Evolutionary conservation across 78 protist species (phyloP), one percentile per base, ranked within the genome.

Genomic region (Dictyostelium capitatum): DNA sequence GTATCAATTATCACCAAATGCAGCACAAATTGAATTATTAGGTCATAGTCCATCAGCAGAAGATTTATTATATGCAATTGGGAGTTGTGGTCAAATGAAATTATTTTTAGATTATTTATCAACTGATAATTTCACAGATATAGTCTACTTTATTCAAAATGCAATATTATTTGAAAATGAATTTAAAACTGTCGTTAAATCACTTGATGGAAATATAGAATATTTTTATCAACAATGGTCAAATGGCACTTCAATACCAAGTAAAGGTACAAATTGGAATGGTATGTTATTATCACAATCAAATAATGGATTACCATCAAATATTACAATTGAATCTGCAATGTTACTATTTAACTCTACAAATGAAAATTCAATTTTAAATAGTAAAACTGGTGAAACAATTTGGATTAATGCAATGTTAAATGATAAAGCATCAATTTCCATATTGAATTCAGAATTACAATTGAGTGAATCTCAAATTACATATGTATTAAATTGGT

Each of bases 191-290:
- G 5, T 75, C 9, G 23, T 50, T 10, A 75, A 75, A 73, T 46
- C 79, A n/a, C 25, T 73, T 0, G 0, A 9, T 19, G 70, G 25
- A 6, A 1, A 20, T 28, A 20, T 15, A 23, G 2, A 20, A 5
- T 54, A 28, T 19, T 32, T 79, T 28, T 79, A 30, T 37, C 25
- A 51, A 3, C 72, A 54, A 79, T 85, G 92, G 92, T 82, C 92
- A 37, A 85, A 85, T 28, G 0, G 19, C 5, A 85, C 83, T 0
- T 46, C 62, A 23, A n/a, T 11, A 2, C 56, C 89, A 67, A 14
- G 30, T 11, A 46, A 59, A 28, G 67, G 78, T 25, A 25, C 17
- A 7, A 41, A 41, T 72, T 85, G 92, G 92, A 28, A 53, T 47
- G 82, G 92, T 47, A 83, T 83, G 91, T 37, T 53, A 2, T 32